Base-by-base conservation (phyloP, 345 rosid species). In the Salix caprea region DNA sequence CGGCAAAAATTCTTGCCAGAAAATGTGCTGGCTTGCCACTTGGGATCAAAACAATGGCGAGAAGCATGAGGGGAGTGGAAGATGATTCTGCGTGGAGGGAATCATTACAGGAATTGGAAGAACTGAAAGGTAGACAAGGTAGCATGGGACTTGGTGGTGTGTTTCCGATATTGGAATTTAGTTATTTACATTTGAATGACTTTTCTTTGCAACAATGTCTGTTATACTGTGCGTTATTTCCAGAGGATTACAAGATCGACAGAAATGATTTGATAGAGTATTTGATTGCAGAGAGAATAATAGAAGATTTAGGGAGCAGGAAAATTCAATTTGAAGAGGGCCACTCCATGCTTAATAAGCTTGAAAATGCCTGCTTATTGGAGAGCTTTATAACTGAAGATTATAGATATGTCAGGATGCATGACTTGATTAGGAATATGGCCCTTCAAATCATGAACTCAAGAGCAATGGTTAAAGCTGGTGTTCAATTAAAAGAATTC, bases 201-300 rank as follows among this genome's bases (percentile, higher is more conserved):
- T 36, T 10, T n/a, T 40, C 62, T 4, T 6, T 74, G 7, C 74
- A 69, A 46, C 62, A 2, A 11, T 82, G 85, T 60, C 74, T 85
- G n/a, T 36, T 78, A 24, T 67, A 67, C 54, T 76, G 71, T 50
- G 80, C 82, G 6, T 32, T 85, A 7, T 80, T 28, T 76, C 40
- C 76, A 15, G 75, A 76, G 32, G 77, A 76, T 54, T 54, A 0
- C 6, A 2, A 8, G 44, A 19, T 68, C 10, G 0, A 6, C 2
- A 76, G 30, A 14, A 30, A 56, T 16, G 78, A 69, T 4, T 24
- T 86, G 66, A 70, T 83, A 8, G 30, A 69, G 18, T 58, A 50
- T 66, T 74, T 67, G 54, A 74, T 85, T 23, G 69, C 6, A 4
- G 81, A 78, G 69, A 84, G 81, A 15, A 16, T 80, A 28, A 10